Percentiles rank a stretch among this genome's conserved stretches.
Evolutionary conservation across 2,329 filamentous ascomycete genomes (phyloP).

Genomic region (Bisporella sp.): DNA sequence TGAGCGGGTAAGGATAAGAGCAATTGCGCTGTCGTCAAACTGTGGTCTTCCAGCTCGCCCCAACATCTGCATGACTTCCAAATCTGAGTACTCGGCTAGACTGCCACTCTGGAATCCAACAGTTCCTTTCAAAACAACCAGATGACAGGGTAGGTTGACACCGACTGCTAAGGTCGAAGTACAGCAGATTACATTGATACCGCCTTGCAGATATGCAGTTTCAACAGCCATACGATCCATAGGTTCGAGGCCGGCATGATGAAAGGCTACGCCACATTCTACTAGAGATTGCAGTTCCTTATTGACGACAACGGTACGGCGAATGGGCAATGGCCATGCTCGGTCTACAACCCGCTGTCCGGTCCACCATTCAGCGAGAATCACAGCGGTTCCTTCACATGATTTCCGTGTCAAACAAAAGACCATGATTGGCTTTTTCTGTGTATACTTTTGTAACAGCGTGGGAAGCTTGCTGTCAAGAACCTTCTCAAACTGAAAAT

Average conservation of each 20-base stretch:
- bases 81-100: conserved; percentile 66
- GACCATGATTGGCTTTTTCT: conserved; percentile 71
- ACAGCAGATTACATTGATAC: conserved; percentile 78
- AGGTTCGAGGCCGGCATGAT: conserved; percentile 68
- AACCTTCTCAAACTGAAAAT: conserved; percentile 69
- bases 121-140: conserved; percentile 79
- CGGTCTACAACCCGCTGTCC: conserved; percentile 42
- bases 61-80: conserved; percentile 89
- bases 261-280: conserved; percentile 63
- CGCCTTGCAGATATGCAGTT: conserved; percentile 57
- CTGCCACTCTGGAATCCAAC: conserved; percentile 55
- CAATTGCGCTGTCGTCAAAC: conserved; percentile 69
- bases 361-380: conserved; percentile 60
- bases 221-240: conserved; percentile 62
- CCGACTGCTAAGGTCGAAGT: conserved; percentile 81
- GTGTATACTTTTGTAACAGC: conserved; percentile 59
- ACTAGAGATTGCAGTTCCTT: conserved; percentile 49
- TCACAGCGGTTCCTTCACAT: conserved; percentile 58
- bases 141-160: conserved; percentile 76
- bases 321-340: conserved; percentile 56
- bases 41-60: conserved; percentile 78
- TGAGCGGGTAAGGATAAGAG: conserved; percentile 72
- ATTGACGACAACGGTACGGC: conserved; percentile 44
- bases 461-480: conserved; percentile 60
- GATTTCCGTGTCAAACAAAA: conserved; percentile 76